Evolutionary conservation across 768 basidiomycete species (phyloP), one percentile per base, ranked within the genome.

Genomic region (Kwoniella sp.): DNA sequence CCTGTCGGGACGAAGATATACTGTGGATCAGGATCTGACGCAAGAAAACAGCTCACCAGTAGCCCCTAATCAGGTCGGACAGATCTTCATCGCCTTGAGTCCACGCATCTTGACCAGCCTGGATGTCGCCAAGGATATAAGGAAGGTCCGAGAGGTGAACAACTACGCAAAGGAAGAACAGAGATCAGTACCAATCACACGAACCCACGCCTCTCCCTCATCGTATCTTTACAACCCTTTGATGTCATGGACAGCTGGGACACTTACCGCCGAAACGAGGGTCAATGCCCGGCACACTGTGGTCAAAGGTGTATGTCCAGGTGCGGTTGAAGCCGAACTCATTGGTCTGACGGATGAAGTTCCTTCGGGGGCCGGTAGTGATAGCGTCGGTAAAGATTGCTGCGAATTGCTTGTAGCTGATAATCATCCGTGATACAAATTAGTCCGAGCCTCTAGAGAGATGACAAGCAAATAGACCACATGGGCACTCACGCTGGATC

Each of bases 251-350:
- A 30, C 23, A 37, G 30, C 7, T 9, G 11, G 7, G 28, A 34
- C 23, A 65, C 64, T 45, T 17, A 66, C 64, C 57, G 22, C 64
- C 64, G 22, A 31, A 58, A 5, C 58, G 53, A 31, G 22, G 23
- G 50, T 23, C 22, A 9, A 28, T 23, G 20, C 52, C 57, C 0
- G 34, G 41, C 2, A 30, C 52, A 3, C 45, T 17, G 11, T 73
- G 67, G 22, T 70, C 71, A 55, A 73, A 80, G 22, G 69, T 64
- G 68, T 79, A 79, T 8, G 74, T 68, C 74, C 76, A 79, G 4
- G 75, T 73, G 31, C 71, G 23, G 45, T 55, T 62, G 15, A 68
- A 59, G 17, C 72, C 70, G 30, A 68, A 58, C 23, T 61, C 61
- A 30, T 60, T 68, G 31, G 72, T 67, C 41, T 70, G 67, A 20